Conservation (phyloP, 2,329 filamentous ascomycete genomes). For the Aspergillus clavatus region DNA sequence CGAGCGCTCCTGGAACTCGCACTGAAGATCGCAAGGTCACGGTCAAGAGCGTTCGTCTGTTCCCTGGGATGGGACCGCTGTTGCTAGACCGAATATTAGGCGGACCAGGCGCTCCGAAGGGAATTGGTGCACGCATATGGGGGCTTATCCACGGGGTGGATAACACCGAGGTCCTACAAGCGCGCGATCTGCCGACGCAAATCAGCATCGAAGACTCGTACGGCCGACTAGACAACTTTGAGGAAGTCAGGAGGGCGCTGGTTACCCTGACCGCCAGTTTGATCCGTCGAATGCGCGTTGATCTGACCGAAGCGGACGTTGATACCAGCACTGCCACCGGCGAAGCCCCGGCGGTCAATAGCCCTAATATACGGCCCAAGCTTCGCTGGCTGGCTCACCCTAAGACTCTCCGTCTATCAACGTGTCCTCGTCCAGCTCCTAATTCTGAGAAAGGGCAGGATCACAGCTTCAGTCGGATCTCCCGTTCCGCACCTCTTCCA, state of each 20-base stretch:
- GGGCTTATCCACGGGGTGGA: constrained; percentile 76
- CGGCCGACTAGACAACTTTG: constrained; percentile 59
- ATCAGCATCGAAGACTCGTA: constrained; percentile 97
- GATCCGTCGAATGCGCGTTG: constrained; percentile 70
- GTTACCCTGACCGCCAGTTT: constrained; percentile 64
- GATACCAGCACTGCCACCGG: constrained; percentile 14
- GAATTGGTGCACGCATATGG: constrained; percentile 71
- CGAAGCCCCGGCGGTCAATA: constrained; percentile 6
- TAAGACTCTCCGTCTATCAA: constrained; percentile 74
- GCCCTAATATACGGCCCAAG: constrained; percentile 16
- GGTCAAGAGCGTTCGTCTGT: constrained; percentile 60
- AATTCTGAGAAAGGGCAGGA: constrained; percentile 52
- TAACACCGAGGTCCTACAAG: constrained; percentile 65
- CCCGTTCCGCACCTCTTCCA: constrained; percentile 69
- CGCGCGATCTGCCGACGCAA: constrained; percentile 69
- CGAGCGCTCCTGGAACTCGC: not conserved
- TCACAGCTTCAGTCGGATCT: constrained; percentile 64
- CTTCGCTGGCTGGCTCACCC: constrained; percentile 73
- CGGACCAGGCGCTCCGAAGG: constrained; percentile 65
- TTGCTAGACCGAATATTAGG: constrained; percentile 64
- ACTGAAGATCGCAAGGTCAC: constrained; percentile 53
- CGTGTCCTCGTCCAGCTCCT: constrained; percentile 56
- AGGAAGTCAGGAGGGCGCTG: constrained; percentile 64
- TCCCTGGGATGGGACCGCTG: constrained; percentile 59
- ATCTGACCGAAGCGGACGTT: constrained; percentile 59